Base-by-base conservation (phyloP, 345 rosid genomes). In the Ceriops tagal region DNA sequence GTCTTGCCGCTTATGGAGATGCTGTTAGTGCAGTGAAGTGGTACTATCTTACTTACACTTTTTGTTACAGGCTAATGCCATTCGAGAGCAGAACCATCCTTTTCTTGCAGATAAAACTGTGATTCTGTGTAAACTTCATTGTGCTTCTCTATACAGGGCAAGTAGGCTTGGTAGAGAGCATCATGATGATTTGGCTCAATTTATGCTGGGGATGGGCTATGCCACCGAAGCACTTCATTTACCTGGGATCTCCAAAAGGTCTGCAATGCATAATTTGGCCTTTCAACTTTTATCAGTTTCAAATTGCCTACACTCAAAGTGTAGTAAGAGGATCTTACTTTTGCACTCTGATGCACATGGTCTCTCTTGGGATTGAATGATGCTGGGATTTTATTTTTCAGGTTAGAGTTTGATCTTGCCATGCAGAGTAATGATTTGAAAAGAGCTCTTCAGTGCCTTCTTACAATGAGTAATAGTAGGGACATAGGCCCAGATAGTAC, bases 241-340 rank as follows among this genome's bases (percentile, higher is more conserved):
- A 60, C 96, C 99, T 77, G 99, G 99, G 75, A 87, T 95, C 85
- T 95, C 99, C 53, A 95, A 95, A 87, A 92, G 99, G 96, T 93
- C 66, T 74, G 32, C 6, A 4, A 56, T 5, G 18, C 49, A 43
- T 43, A 43, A 11, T 43, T 43, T 43, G 49, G 16, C 49, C 49
- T 43, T 4, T 43, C 47, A 10, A 43, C 47, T 43, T 43, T 43
- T 43, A 11, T 43, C 47, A 10, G 47, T 43, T 11, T 43, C 47
- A 43, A 37, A 43, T 43, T 35, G 58, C 51, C 53, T 21, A 1
- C 26, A 24, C 32, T 58, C 24, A 39, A 39, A 67, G 8, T 71
- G 58, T 53, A 56, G 20, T 16, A 24, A 9, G 31, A 52, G 39
- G 59, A 55, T 64, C 69, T 49, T 15, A 9, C 47, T 61, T 56